Evolutionary conservation across 441 rosid genomes (phyloP), one percentile per base, ranked within the genome.

Genomic region (Euphorbia schlechtendalii): DNA sequence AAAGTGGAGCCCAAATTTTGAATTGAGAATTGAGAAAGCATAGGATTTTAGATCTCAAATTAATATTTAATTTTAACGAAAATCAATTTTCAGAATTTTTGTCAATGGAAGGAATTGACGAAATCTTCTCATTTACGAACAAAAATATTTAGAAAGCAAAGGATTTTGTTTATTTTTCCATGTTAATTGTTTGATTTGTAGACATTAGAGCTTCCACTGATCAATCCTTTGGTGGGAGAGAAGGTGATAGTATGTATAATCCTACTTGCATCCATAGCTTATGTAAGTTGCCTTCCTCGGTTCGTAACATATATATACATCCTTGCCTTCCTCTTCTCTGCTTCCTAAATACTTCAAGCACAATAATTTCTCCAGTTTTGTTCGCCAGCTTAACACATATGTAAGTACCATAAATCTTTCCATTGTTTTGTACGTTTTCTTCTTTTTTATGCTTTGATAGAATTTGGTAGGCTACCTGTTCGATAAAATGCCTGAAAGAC

Each of bases 41-140:
- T n/a, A n/a, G n/a, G n/a, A n/a, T n/a, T n/a, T n/a, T n/a, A n/a
- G n/a, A n/a, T n/a, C n/a, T n/a, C n/a, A n/a, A n/a, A n/a, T n/a
- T n/a, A n/a, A n/a, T n/a, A n/a, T n/a, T n/a, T n/a, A 86, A 86
- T 21, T 84, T 73, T 60, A 58, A 58, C 84, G 81, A 84, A 79
- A 75, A 84, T 59, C 81, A 84, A 48, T 78, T 78, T 74, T 81
- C 88, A 0, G 84, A 84, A 77, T 78, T 84, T 49, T 73, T 80
- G 22, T 69, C 75, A 67, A 66, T 78, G 80, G 86, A 81, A 17
- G 86, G 75, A 65, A 38, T 82, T 13, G 88, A 86, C 58, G 78
- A 81, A 67, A 83, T 83, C 32, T 71, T 71, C 67, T 83, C 85
- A 34, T 30, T 34, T 10, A 36, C 9, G 20, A 45, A 58, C 14